phyloP scores from a whole-genome alignment of 306 rosid species.

The Malus sieversii region DNA sequence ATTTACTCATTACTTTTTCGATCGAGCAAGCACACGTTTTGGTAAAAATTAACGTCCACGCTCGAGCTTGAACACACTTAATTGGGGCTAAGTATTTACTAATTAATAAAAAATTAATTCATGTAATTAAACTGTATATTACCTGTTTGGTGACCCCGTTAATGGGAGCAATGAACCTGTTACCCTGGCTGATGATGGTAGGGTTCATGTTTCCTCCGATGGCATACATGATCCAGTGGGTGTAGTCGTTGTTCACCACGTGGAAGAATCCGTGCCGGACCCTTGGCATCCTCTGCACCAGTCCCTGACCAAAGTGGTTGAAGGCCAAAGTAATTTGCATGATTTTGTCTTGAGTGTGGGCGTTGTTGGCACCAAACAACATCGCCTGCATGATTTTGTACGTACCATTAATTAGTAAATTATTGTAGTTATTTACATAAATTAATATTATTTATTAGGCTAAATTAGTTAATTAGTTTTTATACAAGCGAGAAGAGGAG shows the following conservation, averaged over 20 bases:
- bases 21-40: background rate
- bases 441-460: too few species aligned
- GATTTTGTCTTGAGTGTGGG: constrained; percentile 23
- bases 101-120: background rate
- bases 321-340: constrained; percentile 80
- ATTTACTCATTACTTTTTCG: background rate
- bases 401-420: background rate
- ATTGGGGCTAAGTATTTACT: background rate
- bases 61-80: background rate
- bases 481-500: too few species aligned
- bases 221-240: constrained; percentile 86
- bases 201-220: constrained; percentile 72
- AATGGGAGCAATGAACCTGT: constrained; percentile 50
- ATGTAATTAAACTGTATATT: background rate
- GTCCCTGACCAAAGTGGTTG: constrained; percentile 72
- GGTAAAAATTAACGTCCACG: background rate
- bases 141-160: background rate
- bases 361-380: constrained; percentile 64
- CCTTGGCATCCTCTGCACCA: constrained; percentile 76
- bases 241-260: constrained; percentile 68
- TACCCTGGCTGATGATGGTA: constrained; percentile 75
- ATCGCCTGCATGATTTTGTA: constrained; percentile 42
- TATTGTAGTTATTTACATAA: too few species aligned
- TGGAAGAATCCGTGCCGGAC: constrained; percentile 62
- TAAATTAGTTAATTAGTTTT: too few species aligned